Base-by-base conservation (phyloP, 2,329 filamentous ascomycete species). In the Neopestalotiopsis rosae region DNA sequence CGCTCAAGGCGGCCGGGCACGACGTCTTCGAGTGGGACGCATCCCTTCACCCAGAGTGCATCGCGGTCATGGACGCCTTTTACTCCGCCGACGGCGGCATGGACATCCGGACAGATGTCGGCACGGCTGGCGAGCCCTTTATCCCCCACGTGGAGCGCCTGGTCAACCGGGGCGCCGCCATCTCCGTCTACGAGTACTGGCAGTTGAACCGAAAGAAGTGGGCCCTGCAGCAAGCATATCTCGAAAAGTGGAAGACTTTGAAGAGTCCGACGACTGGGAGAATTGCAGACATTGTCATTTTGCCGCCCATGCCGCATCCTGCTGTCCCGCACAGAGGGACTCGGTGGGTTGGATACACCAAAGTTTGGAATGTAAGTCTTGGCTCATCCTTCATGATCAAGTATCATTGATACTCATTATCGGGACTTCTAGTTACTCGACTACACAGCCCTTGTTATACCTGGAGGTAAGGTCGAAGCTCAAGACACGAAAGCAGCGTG, bases 101-200 rank as follows among this genome's bases (percentile, higher is more conserved):
- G 72, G 90, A 92, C 70, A 87, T 92, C 42, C 82, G 85, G 5
- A 81, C 81, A 2, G 88, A 88, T 38, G 78, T 92, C 0, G 74
- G 77, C 4, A 81, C 78, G 1, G 88, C 84, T 3, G 85, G 86
- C 3, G 87, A 89, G 68, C 86, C 86, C 0, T 81, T 80, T 57
- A 79, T 86, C n/a, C 83, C 84, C 0, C 83, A 86, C 66, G 85
- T 89, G 1, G 80, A 87, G 74, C 80, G 79, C 0, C 76, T 88
- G 12, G 76, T 87, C 24, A 84, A 84, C 64, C 78, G 82, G 0
- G 86, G 82, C 1, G 72, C 82, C 12, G 75, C 88, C 0, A 87
- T 91, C 14, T 89, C 87, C 0, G 88, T 91, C 0, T 91, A 88
- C 68, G 82, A 89, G 4, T 92, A 92, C 77, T 92, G 89, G 90